Evolutionary conservation across 441 rosid species (phyloP).

Genomic region (Gossypium gossypioides): DNA sequence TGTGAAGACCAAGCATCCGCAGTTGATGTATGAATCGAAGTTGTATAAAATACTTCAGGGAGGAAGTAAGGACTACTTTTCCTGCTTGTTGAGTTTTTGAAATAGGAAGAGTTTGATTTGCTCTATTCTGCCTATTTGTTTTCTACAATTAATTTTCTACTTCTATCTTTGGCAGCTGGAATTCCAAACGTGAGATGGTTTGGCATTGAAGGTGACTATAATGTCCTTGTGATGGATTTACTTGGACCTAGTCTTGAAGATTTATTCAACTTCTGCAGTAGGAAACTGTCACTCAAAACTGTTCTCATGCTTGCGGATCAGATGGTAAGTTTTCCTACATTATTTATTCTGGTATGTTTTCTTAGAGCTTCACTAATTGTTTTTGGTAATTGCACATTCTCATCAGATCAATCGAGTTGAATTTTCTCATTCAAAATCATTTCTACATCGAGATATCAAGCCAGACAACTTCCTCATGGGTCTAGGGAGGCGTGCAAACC

Average conservation of each 20-base stretch:
- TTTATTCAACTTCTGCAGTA: slow-evolving; percentile 84
- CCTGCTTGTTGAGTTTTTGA: background rate
- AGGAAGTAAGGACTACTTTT: slow-evolving; percentile 53
- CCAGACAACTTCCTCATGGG: slow-evolving; percentile 99
- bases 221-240: slow-evolving; percentile 91
- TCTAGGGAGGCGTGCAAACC: slow-evolving; percentile 93
- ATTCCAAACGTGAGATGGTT: slow-evolving; percentile 92
- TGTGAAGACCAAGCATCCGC: slow-evolving; percentile 85
- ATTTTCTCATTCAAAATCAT: slow-evolving; percentile 81
- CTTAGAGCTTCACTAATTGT: background rate
- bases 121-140: background rate
- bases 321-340: slow-evolving; percentile 46
- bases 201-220: slow-evolving; percentile 91
- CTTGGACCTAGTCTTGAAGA: slow-evolving; percentile 98
- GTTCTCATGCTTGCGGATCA: slow-evolving; percentile 98
- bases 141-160: background rate
- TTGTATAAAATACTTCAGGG: slow-evolving; percentile 73
- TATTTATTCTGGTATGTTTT: background rate
- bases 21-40: slow-evolving; percentile 71
- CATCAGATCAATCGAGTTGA: slow-evolving; percentile 84
- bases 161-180: slow-evolving; percentile 50
- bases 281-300: slow-evolving; percentile 84
- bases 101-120: background rate
- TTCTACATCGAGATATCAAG: slow-evolving; percentile 94
- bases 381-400: slow-evolving; percentile 8